These are phyloP conservation scores for Ogataea pini DNA, from an alignment of 805 yeast genomes.

Conservation along the genomic window DNA sequence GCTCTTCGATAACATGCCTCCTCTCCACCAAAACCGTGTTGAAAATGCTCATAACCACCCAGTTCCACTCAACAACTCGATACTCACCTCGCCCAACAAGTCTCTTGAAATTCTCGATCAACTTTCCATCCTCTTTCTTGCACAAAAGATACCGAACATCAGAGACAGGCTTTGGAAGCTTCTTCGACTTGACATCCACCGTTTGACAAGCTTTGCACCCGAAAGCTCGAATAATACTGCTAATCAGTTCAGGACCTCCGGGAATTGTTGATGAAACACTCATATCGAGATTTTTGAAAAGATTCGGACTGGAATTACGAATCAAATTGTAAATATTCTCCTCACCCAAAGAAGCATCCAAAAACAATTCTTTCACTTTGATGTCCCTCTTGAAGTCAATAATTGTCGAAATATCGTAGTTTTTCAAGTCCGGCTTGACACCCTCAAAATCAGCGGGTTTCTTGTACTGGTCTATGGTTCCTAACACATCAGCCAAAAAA, in stretches of 20 bases:
- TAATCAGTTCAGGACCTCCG: constrained; percentile 59
- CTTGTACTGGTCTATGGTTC: constrained; percentile 31
- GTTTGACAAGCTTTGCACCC: constrained; percentile 39
- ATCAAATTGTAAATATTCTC: constrained; percentile 21
- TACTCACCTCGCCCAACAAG: constrained; percentile 28
- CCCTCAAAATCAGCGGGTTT: constrained; percentile 29
- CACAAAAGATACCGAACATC: constrained; percentile 28
- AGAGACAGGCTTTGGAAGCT: constrained; percentile 15
- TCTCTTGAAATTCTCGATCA: constrained; percentile 32
- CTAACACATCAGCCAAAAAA: constrained; percentile 50
- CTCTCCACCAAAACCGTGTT: constrained; percentile 37
- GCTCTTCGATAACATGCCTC: constrained; percentile 22
- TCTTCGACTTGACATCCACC: constrained; percentile 25
- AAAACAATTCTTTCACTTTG: constrained; percentile 36
- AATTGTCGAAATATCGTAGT: constrained; percentile 29
- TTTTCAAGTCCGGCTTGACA: constrained; percentile 27
- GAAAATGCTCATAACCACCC: constrained; percentile 61
- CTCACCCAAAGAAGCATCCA: constrained; percentile 24
- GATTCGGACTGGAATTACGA: constrained; percentile 22
- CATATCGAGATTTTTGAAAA: constrained; percentile 52
- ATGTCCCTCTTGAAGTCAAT: constrained; percentile 37
- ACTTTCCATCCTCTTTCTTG: constrained; percentile 33
- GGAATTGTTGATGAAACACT: constrained; percentile 58
- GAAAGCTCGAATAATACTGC: constrained; percentile 59
- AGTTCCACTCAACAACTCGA: constrained; percentile 59